These are phyloP conservation scores for Phlebiopsis flavidoalba DNA, from an alignment of 768 basidiomycete genomes.

Conservation along the genomic window DNA sequence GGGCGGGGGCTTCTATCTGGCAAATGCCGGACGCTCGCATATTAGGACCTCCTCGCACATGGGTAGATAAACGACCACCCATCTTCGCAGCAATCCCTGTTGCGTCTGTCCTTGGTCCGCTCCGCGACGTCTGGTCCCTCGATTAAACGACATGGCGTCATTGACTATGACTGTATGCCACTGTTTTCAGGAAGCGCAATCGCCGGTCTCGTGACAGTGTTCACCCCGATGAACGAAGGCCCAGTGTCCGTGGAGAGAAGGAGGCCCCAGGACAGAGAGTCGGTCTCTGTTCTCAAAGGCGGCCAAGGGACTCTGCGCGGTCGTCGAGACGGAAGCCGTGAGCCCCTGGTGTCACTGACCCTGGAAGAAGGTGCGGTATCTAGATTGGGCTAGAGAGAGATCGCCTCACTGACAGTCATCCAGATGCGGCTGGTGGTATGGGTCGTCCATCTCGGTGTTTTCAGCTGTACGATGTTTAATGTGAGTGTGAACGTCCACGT, in stretches of 20 bases:
- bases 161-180: not conserved
- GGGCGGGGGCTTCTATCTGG: constrained; percentile 1
- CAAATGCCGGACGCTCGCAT: not conserved
- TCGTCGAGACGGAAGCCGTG: not conserved
- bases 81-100: not conserved
- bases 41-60: not conserved
- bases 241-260: not conserved
- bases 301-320: not conserved
- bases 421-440: constrained; percentile 49
- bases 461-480: constrained; percentile 54
- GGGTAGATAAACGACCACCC: not conserved
- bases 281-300: not conserved
- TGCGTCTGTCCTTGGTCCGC: not conserved
- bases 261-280: not conserved
- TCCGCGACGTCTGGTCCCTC: not conserved
- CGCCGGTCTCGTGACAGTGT: not conserved
- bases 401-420: not conserved
- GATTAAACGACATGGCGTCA: not conserved
- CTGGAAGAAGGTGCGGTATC: constrained; percentile 42
- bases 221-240: not conserved
- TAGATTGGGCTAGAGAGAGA: not conserved
- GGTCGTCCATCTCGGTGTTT: constrained; percentile 51
- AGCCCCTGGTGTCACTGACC: constrained; percentile 25
- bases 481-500: constrained; percentile 20
- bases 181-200: not conserved